Evolutionary conservation across 1,139 yeast species (phyloP).

Genomic region (Pichia inconspicua): DNA sequence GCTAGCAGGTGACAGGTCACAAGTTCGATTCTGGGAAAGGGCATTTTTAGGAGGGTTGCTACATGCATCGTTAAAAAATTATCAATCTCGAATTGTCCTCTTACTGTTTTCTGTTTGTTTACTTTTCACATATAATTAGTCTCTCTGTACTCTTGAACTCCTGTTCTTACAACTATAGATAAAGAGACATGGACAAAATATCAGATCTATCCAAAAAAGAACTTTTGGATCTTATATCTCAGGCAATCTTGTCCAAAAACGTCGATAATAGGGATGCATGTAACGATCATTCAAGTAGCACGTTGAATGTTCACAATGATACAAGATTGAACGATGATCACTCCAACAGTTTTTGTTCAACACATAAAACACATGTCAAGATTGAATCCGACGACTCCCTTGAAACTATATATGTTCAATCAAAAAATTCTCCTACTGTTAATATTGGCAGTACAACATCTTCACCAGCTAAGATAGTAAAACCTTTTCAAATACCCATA

Average conservation of each 20-base stretch:
- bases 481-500: conserved; percentile 8
- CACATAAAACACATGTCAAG: not conserved
- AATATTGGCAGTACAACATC: not conserved
- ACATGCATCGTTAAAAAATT: not conserved
- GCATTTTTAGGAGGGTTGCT: not conserved
- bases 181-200: not conserved
- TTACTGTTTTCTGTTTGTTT: not conserved
- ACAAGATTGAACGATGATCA: not conserved
- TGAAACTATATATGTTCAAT: not conserved
- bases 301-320: not conserved
- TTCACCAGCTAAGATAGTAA: not conserved
- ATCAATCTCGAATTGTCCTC: not conserved
- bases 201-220: conserved; percentile 6
- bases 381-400: not conserved
- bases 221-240: conserved; percentile 4
- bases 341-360: not conserved
- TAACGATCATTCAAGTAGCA: not conserved
- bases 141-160: not conserved
- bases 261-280: not conserved
- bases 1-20: not conserved
- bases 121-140: not conserved
- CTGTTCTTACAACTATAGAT: not conserved
- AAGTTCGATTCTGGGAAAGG: not conserved
- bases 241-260: conserved; percentile 5
- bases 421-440: not conserved